Conservation (phyloP, 2,329 filamentous ascomycete species). For the Neophaeococcomyces aloes region DNA sequence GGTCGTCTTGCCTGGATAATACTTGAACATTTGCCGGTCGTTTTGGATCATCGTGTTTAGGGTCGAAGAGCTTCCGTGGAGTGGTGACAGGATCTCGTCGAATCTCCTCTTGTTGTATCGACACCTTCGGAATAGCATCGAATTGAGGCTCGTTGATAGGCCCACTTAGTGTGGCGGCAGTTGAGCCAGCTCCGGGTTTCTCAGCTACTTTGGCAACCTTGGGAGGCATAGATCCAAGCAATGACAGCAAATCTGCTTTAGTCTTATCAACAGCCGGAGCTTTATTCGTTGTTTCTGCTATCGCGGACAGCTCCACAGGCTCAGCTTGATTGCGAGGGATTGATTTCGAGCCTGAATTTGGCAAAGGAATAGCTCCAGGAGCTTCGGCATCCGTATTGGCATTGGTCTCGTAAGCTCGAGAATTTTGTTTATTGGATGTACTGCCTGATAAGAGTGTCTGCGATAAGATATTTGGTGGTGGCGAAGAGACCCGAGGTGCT, state of each 20-base stretch:
- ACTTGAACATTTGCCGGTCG: constrained; percentile 22
- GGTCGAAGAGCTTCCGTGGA: constrained; percentile 18
- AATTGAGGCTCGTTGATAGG: constrained; percentile 33
- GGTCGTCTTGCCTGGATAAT: constrained; percentile 19
- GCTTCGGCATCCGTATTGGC: too few species aligned
- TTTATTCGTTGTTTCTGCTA: constrained; percentile 13
- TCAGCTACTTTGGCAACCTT: constrained; percentile 15
- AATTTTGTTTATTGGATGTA: too few species aligned
- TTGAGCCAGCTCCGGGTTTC: constrained; percentile 19
- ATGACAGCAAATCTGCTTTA: constrained; percentile 11
- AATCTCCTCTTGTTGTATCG: constrained; percentile 12
- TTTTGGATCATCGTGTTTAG: constrained; percentile 18
- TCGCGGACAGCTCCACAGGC: background rate
- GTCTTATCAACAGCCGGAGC: constrained; percentile 1
- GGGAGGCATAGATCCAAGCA: constrained; percentile 12
- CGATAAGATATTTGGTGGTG: background rate
- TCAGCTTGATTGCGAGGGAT: too few species aligned
- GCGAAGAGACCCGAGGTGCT: background rate
- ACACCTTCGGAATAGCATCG: constrained; percentile 22
- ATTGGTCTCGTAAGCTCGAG: too few species aligned
- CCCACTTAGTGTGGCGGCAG: constrained; percentile 32
- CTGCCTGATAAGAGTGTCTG: background rate
- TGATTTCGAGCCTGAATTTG: too few species aligned
- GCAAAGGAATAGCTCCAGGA: too few species aligned
- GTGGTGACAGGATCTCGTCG: constrained; percentile 14